These are phyloP conservation scores for Pilatotrama ljubarskyi DNA, from an alignment of 768 basidiomycete genomes.

Conservation along the genomic window DNA sequence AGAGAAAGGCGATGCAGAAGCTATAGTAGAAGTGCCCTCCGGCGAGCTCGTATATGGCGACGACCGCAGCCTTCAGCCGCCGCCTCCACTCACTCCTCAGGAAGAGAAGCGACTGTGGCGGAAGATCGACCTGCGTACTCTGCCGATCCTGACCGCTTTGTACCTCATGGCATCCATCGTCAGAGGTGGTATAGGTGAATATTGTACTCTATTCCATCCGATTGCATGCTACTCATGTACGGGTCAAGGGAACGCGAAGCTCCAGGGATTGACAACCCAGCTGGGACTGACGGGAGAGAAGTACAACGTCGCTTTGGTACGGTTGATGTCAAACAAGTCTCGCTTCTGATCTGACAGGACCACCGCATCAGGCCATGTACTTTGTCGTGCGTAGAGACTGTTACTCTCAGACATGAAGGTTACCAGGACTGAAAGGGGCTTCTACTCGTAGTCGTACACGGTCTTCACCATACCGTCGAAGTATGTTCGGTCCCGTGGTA, in stretches of 20 bases:
- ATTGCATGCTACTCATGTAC: neutral
- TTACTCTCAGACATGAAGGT: neutral
- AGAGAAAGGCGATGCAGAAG: too few relatives aligned
- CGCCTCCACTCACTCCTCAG: constrained; percentile 48
- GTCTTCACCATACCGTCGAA: constrained; percentile 72
- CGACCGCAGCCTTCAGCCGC: constrained; percentile 45
- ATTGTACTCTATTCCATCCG: neutral
- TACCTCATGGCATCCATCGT: constrained; percentile 35
- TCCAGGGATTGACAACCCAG: constrained; percentile 52
- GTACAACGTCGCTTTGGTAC: constrained; percentile 68
- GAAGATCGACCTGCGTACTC: constrained; percentile 33
- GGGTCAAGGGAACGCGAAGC: constrained; percentile 28
- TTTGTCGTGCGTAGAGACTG: constrained; percentile 52
- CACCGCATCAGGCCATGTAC: constrained; percentile 53
- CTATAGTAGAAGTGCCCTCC: neutral
- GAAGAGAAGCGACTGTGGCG: constrained; percentile 41
- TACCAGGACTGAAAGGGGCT: neutral
- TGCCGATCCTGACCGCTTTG: constrained; percentile 34
- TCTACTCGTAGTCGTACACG: constrained; percentile 48
- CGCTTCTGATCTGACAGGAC: neutral
- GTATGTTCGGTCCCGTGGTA: constrained; percentile 35
- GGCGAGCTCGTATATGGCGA: constrained; percentile 41
- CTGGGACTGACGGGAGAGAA: constrained; percentile 56
- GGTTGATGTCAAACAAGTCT: constrained; percentile 13
- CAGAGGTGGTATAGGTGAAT: constrained; percentile 25